Evolutionary conservation across 169 alveolate species (phyloP).

Genomic region (Plasmodium inui): DNA sequence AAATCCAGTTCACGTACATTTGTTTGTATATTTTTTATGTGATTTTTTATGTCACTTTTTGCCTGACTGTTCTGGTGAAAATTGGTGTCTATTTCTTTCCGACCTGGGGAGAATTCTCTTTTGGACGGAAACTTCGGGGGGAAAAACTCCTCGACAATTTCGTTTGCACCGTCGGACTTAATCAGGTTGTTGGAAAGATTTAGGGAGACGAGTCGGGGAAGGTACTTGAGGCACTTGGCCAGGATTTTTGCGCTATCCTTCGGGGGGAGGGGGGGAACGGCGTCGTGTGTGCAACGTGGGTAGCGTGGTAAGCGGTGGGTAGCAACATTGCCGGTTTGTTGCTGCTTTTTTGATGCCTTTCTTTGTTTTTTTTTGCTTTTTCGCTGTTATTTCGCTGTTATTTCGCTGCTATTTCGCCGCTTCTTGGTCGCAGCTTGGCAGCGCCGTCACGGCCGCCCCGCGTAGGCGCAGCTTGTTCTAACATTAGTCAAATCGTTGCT

Average conservation of each 20-base stretch:
- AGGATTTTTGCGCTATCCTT: conserved; percentile 64
- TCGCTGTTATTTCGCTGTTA: not conserved
- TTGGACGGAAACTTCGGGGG: not conserved
- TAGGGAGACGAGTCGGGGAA: conserved; percentile 6
- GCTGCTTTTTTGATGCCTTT: not conserved
- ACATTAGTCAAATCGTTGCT: conserved; percentile 48
- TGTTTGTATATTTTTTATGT: not conserved
- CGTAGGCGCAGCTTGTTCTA: not conserved
- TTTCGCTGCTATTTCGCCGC: not conserved
- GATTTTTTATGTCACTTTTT: conserved; percentile 14
- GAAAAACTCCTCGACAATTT: conserved; percentile 33
- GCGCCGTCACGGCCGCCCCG: not conserved
- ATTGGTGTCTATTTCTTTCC: not conserved
- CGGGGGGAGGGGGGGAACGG: not conserved
- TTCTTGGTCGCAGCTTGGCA: not conserved
- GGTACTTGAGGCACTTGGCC: conserved; percentile 34
- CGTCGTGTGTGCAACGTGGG: not conserved
- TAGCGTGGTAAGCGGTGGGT: no score
- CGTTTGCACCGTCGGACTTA: conserved; percentile 18
- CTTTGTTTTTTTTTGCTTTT: not conserved
- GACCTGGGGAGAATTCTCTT: not conserved
- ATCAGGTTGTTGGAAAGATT: conserved; percentile 39
- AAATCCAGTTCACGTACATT: conserved; percentile 22
- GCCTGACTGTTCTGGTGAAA: not conserved
- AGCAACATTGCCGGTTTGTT: no score